Percentiles rank a stretch among this genome's conserved stretches.
Conservation (phyloP, 2,329 filamentous ascomycete genomes). For the Intubia oerlemansii region DNA sequence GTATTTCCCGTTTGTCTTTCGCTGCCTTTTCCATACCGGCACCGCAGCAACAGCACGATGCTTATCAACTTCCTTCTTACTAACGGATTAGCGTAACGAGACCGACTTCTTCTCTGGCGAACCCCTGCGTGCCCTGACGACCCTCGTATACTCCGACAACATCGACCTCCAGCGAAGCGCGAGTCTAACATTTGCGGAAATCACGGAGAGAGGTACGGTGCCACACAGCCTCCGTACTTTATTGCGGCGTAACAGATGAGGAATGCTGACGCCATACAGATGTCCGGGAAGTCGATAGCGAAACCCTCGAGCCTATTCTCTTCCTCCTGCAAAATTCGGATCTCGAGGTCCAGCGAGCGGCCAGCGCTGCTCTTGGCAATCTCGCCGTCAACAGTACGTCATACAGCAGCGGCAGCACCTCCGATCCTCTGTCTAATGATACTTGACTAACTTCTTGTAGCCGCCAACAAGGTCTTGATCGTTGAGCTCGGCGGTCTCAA, state of each 20-base stretch:
- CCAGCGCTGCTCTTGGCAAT: slow-evolving; percentile 88
- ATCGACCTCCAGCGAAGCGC: slow-evolving; percentile 94
- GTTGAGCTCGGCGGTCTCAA: slow-evolving; percentile 77
- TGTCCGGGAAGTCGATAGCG: slow-evolving; percentile 85
- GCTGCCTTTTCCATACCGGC: no score
- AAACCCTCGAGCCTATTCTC: slow-evolving; percentile 88
- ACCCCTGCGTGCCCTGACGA: slow-evolving; percentile 80
- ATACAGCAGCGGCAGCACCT: no score
- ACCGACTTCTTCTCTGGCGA: slow-evolving; percentile 98
- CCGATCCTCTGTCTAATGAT: neutral
- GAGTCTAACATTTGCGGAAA: slow-evolving; percentile 95
- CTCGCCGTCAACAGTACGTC: slow-evolving; percentile 84
- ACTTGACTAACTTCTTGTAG: slow-evolving; percentile 21
- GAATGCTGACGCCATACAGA: slow-evolving; percentile 30
- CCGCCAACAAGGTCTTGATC: slow-evolving; percentile 94
- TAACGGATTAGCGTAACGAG: slow-evolving; percentile 50
- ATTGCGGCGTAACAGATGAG: neutral
- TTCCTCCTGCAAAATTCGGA: slow-evolving; percentile 88
- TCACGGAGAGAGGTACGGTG: slow-evolving; percentile 98
- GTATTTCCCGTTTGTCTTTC: no score
- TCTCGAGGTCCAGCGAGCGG: slow-evolving; percentile 90
- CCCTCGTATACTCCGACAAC: slow-evolving; percentile 94
- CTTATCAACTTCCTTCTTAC: neutral
- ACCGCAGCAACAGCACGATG: no score
- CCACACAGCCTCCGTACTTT: no score